Evolutionary conservation across 2,329 filamentous ascomycete species (phyloP).

Genomic region (Pseudonectria buxi): DNA sequence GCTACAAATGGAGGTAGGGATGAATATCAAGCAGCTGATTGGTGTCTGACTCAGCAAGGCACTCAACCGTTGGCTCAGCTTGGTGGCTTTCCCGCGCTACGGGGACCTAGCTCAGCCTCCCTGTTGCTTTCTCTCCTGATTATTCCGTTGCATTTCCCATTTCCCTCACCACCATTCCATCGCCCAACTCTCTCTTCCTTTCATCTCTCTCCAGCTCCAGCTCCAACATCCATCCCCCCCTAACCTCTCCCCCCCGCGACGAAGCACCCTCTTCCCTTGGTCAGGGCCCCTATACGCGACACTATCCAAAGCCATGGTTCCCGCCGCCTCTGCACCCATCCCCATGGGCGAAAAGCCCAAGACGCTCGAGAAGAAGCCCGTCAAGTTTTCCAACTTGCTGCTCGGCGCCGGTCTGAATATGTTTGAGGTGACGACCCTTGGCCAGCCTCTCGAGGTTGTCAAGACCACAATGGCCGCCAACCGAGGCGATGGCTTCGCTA

Average conservation of each 20-base stretch:
- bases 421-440: conserved; percentile 71
- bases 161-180: conserved; percentile 5
- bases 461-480: conserved; percentile 99
- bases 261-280: conserved; percentile 94
- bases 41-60: too few relatives aligned
- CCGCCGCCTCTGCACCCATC: conserved; percentile 47
- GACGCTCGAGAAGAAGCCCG: conserved; percentile 91
- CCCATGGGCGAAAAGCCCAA: conserved; percentile 34
- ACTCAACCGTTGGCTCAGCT: too few relatives aligned
- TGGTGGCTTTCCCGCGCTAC: too few relatives aligned
- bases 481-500: conserved; percentile 76
- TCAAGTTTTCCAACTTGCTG: conserved; percentile 99
- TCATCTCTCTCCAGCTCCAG: conserved; percentile 10
- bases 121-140: background rate
- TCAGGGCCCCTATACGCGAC: conserved; percentile 72
- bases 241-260: conserved; percentile 52
- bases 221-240: conserved; percentile 2
- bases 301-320: conserved; percentile 55
- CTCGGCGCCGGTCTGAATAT: conserved; percentile 90
- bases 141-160: conserved; percentile 2
- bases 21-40: too few relatives aligned
- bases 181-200: conserved; percentile 10
- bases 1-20: too few relatives aligned
- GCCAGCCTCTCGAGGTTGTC: conserved; percentile 89
- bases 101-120: too few relatives aligned